A percentile compares a stretch with the other conserved stretches of the same genome.
phyloP scores from a whole-genome alignment of 1,284 basidiomycete species.

The Malassezia cuniculi region DNA sequence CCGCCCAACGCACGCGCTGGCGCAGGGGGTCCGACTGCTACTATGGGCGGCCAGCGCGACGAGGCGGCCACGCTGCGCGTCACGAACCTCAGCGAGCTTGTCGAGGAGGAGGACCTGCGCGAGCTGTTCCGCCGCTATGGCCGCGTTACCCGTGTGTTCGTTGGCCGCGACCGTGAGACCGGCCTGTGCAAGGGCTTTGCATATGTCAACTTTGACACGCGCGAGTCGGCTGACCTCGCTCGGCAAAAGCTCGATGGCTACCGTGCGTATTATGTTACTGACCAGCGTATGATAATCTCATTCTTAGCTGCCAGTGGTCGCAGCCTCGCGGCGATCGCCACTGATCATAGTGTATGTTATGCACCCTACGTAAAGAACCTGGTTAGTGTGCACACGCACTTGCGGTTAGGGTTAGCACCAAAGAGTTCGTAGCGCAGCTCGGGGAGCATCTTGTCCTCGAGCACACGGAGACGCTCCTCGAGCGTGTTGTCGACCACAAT shows the following conservation, averaged over 20 bases:
- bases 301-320: constrained; percentile 75
- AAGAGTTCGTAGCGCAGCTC: constrained; percentile 41
- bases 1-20: constrained; percentile 73
- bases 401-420: constrained; percentile 40
- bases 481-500: constrained; percentile 44
- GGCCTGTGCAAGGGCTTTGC: constrained; percentile 90
- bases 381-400: constrained; percentile 19
- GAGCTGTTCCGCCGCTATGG: constrained; percentile 60
- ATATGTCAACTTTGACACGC: constrained; percentile 83
- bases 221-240: constrained; percentile 66
- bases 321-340: constrained; percentile 39
- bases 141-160: constrained; percentile 73
- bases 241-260: constrained; percentile 85
- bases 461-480: constrained; percentile 37
- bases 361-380: constrained; percentile 11
- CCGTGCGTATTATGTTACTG: constrained; percentile 47
- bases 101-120: constrained; percentile 82
- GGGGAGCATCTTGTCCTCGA: constrained; percentile 43
- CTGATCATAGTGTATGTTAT: constrained; percentile 1
- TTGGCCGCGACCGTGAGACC: constrained; percentile 89
- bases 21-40: constrained; percentile 53
- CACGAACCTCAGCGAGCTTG: constrained; percentile 91
- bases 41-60: constrained; percentile 61
- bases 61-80: constrained; percentile 92
- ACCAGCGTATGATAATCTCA: constrained; percentile 63